A percentile compares a stretch with the other conserved stretches of the same genome.
Conservation (phyloP, 2,329 filamentous ascomycete species). For the Paradendryphiella salina region DNA sequence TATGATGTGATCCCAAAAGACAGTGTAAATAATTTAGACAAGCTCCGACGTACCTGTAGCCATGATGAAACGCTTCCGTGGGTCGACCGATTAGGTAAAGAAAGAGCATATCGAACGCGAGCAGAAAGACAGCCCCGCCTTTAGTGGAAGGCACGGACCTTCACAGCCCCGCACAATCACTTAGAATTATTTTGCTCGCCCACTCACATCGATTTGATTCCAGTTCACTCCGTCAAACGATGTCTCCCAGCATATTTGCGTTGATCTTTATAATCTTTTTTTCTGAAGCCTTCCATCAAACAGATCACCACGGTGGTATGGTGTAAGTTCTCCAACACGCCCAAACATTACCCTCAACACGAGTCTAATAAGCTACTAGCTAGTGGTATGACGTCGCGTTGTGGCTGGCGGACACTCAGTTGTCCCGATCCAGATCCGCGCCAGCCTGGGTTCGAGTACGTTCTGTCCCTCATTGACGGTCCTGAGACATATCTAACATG, state of each 20-base stretch:
- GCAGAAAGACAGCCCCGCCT: slow-evolving; percentile 13
- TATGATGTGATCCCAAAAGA: background rate
- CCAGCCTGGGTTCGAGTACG: slow-evolving; percentile 46
- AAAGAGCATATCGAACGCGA: slow-evolving; percentile 3
- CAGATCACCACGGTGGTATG: slow-evolving; percentile 36
- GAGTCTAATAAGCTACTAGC: slow-evolving; percentile 2
- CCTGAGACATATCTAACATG: slow-evolving; percentile 28
- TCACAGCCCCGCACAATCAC: slow-evolving; percentile 8
- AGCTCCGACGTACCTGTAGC: slow-evolving; percentile 16
- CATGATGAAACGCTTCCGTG: slow-evolving; percentile 4
- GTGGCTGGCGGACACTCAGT: slow-evolving; percentile 37
- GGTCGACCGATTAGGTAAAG: slow-evolving; percentile 6
- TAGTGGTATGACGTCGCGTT: slow-evolving; percentile 50
- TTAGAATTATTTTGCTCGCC: background rate
- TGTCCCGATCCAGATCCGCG: slow-evolving; percentile 39
- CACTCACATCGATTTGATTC: background rate
- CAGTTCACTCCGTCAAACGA: no score
- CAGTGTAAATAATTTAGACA: background rate
- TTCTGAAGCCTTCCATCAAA: slow-evolving; percentile 12
- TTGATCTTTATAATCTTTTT: no score
- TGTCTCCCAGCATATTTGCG: no score
- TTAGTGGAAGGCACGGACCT: slow-evolving; percentile 24
- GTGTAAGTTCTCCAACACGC: slow-evolving; percentile 9
- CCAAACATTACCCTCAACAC: no score
- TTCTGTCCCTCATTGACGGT: slow-evolving; percentile 23